Percentiles rank a stretch among this genome's conserved stretches.
Conservation (phyloP, 2,329 filamentous ascomycete genomes). For the Chaetothyriales sp. region DNA sequence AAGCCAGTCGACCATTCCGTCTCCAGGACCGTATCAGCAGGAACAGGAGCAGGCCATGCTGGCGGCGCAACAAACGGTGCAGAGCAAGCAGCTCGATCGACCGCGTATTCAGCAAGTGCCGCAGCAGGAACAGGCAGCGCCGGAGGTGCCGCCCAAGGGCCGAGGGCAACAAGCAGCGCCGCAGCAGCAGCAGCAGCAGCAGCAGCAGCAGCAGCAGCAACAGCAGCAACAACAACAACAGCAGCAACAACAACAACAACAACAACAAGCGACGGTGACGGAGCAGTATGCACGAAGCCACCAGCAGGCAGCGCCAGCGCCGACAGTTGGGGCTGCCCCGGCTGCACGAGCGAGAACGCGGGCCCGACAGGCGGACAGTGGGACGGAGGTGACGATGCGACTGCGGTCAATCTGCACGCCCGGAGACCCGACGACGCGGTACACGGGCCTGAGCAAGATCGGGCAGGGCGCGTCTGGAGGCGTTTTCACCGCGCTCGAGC, state of each 20-base stretch:
- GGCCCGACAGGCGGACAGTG: slow-evolving; percentile 62
- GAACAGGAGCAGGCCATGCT: slow-evolving; percentile 78
- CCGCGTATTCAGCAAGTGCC: slow-evolving; percentile 59
- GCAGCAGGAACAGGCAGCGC: slow-evolving; percentile 34
- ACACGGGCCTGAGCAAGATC: slow-evolving; percentile 81
- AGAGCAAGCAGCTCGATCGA: slow-evolving; percentile 53
- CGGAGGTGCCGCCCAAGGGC: slow-evolving; percentile 29
- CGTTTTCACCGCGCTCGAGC: slow-evolving; percentile 82
- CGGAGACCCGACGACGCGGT: slow-evolving; percentile 77
- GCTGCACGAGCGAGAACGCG: slow-evolving; percentile 49
- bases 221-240: no score
- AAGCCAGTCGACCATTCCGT: slow-evolving; percentile 19
- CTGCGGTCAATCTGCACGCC: slow-evolving; percentile 82
- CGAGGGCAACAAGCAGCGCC: slow-evolving; percentile 20
- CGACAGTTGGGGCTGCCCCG: slow-evolving; percentile 40
- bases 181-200: slow-evolving; percentile 26
- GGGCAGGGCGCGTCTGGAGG: slow-evolving; percentile 94
- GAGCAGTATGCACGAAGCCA: slow-evolving; percentile 16
- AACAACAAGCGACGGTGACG: slow-evolving; percentile 26
- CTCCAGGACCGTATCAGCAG: slow-evolving; percentile 39
- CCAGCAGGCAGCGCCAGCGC: background rate
- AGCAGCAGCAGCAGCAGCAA: slow-evolving; percentile 29
- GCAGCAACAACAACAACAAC: no score
- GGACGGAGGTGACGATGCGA: slow-evolving; percentile 66
- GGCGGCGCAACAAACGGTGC: slow-evolving; percentile 64